phyloP scores from a whole-genome alignment of 805 yeast genomes.

The Ogataea degrootiae region DNA sequence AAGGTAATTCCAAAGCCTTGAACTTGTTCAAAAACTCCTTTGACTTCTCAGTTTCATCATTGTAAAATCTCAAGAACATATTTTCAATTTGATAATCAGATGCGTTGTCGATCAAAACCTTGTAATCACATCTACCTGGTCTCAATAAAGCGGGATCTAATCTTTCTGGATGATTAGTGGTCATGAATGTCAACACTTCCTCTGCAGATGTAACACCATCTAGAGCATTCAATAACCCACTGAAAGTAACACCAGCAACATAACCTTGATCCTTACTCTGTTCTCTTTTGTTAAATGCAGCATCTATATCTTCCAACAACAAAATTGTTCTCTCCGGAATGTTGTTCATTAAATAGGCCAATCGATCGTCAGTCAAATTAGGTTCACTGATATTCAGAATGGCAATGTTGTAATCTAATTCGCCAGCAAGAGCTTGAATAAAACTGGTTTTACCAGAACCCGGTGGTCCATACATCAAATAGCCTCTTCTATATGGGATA shows the following conservation, averaged over 20 bases:
- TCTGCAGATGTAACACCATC: slow-evolving; percentile 98
- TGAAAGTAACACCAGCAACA: slow-evolving; percentile 86
- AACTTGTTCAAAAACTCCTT: slow-evolving; percentile 46
- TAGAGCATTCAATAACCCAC: slow-evolving; percentile 87
- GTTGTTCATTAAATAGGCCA: slow-evolving; percentile 94
- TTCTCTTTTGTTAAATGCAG: slow-evolving; percentile 83
- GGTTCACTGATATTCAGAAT: slow-evolving; percentile 86
- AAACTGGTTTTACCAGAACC: slow-evolving; percentile 96
- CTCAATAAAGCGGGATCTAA: slow-evolving; percentile 89
- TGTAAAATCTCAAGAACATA: slow-evolving; percentile 89
- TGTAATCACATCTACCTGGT: slow-evolving; percentile 91
- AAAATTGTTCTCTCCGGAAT: slow-evolving; percentile 86
- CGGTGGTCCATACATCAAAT: slow-evolving; percentile 92
- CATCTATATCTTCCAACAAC: slow-evolving; percentile 89
- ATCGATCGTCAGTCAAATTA: slow-evolving; percentile 88
- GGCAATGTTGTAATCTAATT: slow-evolving; percentile 91
- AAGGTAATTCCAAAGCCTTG: slow-evolving; percentile 41
- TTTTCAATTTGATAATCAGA: slow-evolving; percentile 67
- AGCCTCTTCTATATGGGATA: slow-evolving; percentile 96
- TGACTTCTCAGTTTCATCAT: slow-evolving; percentile 48
- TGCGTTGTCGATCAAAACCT: slow-evolving; percentile 83
- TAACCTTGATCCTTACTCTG: slow-evolving; percentile 76
- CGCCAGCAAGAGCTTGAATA: slow-evolving; percentile 96
- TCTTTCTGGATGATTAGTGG: slow-evolving; percentile 94
- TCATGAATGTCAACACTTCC: slow-evolving; percentile 95